Evolutionary conservation across 108 stramenopile genomes (phyloP).

Genomic region (Nitzschia sp.): DNA sequence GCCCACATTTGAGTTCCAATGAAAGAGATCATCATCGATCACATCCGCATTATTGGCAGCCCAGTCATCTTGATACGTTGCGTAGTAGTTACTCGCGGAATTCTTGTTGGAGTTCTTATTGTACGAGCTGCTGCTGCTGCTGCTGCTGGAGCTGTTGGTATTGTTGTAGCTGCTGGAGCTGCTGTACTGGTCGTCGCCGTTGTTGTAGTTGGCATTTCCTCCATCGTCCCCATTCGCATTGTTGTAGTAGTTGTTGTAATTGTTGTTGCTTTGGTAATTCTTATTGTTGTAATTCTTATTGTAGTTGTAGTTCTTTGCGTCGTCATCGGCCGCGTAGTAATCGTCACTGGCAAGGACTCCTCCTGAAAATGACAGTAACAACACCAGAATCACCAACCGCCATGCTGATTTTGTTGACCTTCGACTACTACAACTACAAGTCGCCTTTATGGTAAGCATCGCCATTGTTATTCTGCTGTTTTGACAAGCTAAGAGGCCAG

Average conservation of each 20-base stretch:
- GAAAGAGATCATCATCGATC: constrained; percentile 48
- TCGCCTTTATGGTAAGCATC: no score
- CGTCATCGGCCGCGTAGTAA: constrained; percentile 1
- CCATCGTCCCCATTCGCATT: constrained; percentile 24
- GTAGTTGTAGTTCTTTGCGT: constrained; percentile 5
- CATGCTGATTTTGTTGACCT: neutral
- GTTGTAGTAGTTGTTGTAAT: constrained; percentile 16
- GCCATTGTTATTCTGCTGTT: no score
- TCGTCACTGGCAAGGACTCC: constrained; percentile 1
- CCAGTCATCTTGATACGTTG: constrained; percentile 18
- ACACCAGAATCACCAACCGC: neutral
- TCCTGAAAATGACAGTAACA: neutral
- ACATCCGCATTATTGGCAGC: constrained; percentile 3
- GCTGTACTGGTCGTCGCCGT: neutral
- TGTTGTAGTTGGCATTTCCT: constrained; percentile 18
- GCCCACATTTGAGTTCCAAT: constrained; percentile 43
- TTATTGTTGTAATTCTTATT: constrained; percentile 12
- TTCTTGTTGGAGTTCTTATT: neutral
- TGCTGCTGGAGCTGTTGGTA: constrained; percentile 13
- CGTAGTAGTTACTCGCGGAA: constrained; percentile 24
- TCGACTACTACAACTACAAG: no score
- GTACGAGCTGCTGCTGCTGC: neutral
- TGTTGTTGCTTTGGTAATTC: neutral
- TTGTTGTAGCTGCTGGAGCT: neutral
- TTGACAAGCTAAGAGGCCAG: no score